Evolutionary conservation across 768 basidiomycete species (phyloP), one percentile per base, ranked within the genome.

Genomic region (Boletellus ananiceps): DNA sequence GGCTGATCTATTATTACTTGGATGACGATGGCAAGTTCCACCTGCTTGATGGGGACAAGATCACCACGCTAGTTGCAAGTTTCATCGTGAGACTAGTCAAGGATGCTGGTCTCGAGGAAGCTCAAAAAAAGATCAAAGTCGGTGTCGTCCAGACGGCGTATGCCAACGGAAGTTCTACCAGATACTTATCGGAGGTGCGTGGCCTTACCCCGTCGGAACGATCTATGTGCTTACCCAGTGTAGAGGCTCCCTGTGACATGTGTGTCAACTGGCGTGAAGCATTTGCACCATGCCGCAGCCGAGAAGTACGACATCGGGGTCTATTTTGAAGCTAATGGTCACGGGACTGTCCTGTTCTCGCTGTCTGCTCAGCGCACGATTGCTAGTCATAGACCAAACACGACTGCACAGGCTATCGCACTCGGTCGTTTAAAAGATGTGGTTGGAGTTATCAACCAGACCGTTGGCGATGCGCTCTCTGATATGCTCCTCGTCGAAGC

Each of bases 241-340:
- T 60, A 96, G 93, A 84, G 89, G 44, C 79, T 98, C 31, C 94
- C 96, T 34, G 93, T 98, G 19, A 86, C 84, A 61, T 99, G 96
- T 64, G 93, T 95, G 7, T 76, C 92, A 2, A 99, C 96, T 14
- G 96, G 96, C 23, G 96, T 99, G 52, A 99, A 99, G 69, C 89
- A 98, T 65, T 81, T 98, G 41, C 96, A 99, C 65, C 94, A 97
- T 63, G 96, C 94, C 14, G 96, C 96, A 11, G 91, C 94, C 60
- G 81, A 85, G 60, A 81, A 84, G 60, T 98, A 86, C 69, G 81
- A 92, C 63, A 79, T 99, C 47, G 96, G 96, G n/a, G 91, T 99
- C 39, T 99, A 99, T 71, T 99, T 99, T 61, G 96, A 99, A 68
- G 96, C 96, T 31, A 99, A 99, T 65, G 96, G 96, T 2, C 96